These are phyloP conservation scores for Naganishia antarctica DNA, from an alignment of 768 basidiomycete species.

Conservation along the genomic window DNA sequence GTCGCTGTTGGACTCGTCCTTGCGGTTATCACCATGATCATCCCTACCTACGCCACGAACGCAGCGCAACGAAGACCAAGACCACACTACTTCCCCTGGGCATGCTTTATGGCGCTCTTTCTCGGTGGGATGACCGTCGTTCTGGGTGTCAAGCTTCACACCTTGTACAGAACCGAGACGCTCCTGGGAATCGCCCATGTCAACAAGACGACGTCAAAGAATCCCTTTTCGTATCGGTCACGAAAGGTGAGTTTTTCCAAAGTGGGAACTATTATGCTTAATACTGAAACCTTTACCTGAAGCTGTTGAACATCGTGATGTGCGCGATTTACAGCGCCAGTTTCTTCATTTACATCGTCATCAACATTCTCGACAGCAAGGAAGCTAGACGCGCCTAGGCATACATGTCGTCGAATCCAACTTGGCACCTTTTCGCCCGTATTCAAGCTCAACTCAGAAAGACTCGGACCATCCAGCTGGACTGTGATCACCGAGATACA, in stretches of 20 bases:
- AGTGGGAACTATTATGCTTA: neutral
- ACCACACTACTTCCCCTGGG: slow-evolving; percentile 25
- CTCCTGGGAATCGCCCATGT: slow-evolving; percentile 5
- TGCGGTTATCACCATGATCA: slow-evolving; percentile 14
- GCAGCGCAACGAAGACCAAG: slow-evolving; percentile 1
- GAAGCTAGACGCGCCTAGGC: neutral
- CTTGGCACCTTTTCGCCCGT: too few species aligned
- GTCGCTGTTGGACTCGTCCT: slow-evolving; percentile 5
- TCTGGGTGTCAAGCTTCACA: slow-evolving; percentile 22
- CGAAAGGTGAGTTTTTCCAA: slow-evolving; percentile 13
- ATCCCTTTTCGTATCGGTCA: slow-evolving; percentile 3
- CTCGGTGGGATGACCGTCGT: slow-evolving; percentile 10
- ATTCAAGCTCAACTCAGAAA: too few species aligned
- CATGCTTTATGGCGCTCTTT: neutral
- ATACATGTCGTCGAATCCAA: neutral
- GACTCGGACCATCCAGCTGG: too few species aligned
- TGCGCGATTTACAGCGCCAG: slow-evolving; percentile 5
- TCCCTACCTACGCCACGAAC: slow-evolving; percentile 25
- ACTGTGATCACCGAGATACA: neutral
- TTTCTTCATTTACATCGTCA: slow-evolving; percentile 2
- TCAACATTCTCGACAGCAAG: slow-evolving; percentile 11
- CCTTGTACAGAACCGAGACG: slow-evolving; percentile 1
- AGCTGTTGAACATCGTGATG: slow-evolving; percentile 12
- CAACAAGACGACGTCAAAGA: slow-evolving; percentile 15
- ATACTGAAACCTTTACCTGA: neutral